Evolutionary conservation across 1,284 basidiomycete species (phyloP), one percentile per base, ranked within the genome.

Genomic region (Puccinia triticina): DNA sequence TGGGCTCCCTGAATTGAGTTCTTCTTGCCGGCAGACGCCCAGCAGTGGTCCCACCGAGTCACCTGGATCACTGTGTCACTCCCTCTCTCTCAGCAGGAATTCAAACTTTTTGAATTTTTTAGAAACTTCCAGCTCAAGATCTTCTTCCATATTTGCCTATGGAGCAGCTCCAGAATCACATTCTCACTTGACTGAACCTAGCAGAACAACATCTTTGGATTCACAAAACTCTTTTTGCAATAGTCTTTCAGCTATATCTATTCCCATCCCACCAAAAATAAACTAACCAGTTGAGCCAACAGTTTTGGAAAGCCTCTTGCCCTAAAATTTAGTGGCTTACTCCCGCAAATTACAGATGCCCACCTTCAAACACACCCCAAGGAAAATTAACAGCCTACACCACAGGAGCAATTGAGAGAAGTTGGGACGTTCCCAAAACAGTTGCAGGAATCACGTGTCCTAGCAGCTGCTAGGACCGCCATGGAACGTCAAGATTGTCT

Each of bases 241-340:
- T 16, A 66, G 29, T 18, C 11, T 77, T 7, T 50, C 75, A n/a
- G 43, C 59, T 26, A 77, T 77, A 32, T 48, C 57, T 14, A 77
- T 77, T 66, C 75, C 75, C 16, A 77, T 57, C 55, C 59, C 75
- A 40, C 75, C 75, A 77, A 37, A 77, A 29, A 66, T 37, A 61
- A 23, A 40, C 59, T 40, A 3, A 76, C 46, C 57, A 61, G 32
- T 53, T 32, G 73, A 18, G 37, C 23, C 26, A 61, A 32, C 34
- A 34, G 55, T 26, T 40, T 21, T 16, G 55, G 32, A 11, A 40
- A 26, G 7, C 23, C 55, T 61, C 23, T 18, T n/a, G 53, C 34
- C 3, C 18, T 43, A 10, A 59, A 55, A 11, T 37, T 61, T 21
- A n/a, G 53, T n/a, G 53, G 50, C 32, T 23, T 76, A 23, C 73